Evolutionary conservation across 148 eudicot genomes (phyloP).

Genomic region (Hydrangea macrophylla): DNA sequence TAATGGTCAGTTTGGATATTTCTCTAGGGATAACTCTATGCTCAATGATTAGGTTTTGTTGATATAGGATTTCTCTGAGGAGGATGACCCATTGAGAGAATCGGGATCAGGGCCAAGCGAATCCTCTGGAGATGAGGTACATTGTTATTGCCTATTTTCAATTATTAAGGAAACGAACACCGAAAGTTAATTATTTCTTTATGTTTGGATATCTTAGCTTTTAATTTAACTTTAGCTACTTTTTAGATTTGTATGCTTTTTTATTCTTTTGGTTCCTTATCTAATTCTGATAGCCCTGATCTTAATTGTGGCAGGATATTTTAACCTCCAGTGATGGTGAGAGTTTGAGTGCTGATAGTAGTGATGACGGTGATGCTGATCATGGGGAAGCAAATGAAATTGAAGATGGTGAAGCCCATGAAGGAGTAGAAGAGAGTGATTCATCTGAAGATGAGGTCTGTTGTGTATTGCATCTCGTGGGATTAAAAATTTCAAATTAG

Average conservation of each 20-base stretch:
- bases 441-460: slow-evolving; percentile 97
- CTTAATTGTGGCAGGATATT: slow-evolving; percentile 21
- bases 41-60: not conserved
- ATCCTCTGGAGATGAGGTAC: slow-evolving; percentile 49
- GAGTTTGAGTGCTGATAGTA: slow-evolving; percentile 25
- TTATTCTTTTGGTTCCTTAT: not conserved
- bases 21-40: not conserved
- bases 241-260: not conserved
- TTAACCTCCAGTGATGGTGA: slow-evolving; percentile 11
- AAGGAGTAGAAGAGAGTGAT: slow-evolving; percentile 82
- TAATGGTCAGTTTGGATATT: too few relatives aligned
- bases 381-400: slow-evolving; percentile 17
- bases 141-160: slow-evolving; percentile 31
- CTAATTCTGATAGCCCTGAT: not conserved
- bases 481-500: too few relatives aligned
- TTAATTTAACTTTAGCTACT: not conserved
- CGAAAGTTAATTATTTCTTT: not conserved
- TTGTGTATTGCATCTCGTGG: not conserved
- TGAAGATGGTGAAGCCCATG: slow-evolving; percentile 42
- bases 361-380: slow-evolving; percentile 12
- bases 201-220: not conserved
- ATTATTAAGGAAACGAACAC: not conserved
- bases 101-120: slow-evolving; percentile 35
- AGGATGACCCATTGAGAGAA: slow-evolving; percentile 26
- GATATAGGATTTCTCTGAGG: slow-evolving; percentile 28